A percentile compares a stretch with the other conserved stretches of the same genome.
Conservation (phyloP, 306 rosid species). For the Vachellia collinsii region DNA sequence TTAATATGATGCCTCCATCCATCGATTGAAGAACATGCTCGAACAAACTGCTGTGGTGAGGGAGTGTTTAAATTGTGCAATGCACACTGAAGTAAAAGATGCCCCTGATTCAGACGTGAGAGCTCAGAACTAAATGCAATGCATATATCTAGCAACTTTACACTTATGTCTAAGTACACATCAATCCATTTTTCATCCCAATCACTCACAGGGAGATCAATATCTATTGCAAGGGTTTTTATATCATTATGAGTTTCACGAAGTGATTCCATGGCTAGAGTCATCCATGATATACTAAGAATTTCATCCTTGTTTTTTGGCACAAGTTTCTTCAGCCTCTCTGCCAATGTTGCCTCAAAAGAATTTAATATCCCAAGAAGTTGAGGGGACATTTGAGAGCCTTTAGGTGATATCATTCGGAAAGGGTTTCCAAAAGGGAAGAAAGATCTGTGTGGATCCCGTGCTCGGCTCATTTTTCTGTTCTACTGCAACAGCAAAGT, state of each 20-base stretch:
- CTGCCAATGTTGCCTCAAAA: constrained; percentile 76
- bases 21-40: constrained; percentile 70
- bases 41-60: constrained; percentile 57
- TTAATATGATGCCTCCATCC: constrained; percentile 72
- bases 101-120: constrained; percentile 86
- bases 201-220: constrained; percentile 68
- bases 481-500: constrained; percentile 44
- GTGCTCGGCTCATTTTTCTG: constrained; percentile 74
- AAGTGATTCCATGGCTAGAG: constrained; percentile 66
- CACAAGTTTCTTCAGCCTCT: constrained; percentile 69
- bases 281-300: constrained; percentile 85
- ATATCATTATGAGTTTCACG: constrained; percentile 70
- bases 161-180: constrained; percentile 84
- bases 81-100: constrained; percentile 68
- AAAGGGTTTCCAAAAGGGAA: constrained; percentile 92
- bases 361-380: constrained; percentile 49
- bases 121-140: constrained; percentile 83
- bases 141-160: constrained; percentile 84
- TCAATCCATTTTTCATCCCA: constrained; percentile 98
- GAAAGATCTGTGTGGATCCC: constrained; percentile 71
- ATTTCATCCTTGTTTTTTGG: constrained; percentile 65
- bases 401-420: constrained; percentile 62
- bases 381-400: constrained; percentile 54
- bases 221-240: constrained; percentile 62
- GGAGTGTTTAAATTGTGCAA: constrained; percentile 67